Conservation (phyloP, 345 rosid genomes). For the Eucalyptus dawsonii region DNA sequence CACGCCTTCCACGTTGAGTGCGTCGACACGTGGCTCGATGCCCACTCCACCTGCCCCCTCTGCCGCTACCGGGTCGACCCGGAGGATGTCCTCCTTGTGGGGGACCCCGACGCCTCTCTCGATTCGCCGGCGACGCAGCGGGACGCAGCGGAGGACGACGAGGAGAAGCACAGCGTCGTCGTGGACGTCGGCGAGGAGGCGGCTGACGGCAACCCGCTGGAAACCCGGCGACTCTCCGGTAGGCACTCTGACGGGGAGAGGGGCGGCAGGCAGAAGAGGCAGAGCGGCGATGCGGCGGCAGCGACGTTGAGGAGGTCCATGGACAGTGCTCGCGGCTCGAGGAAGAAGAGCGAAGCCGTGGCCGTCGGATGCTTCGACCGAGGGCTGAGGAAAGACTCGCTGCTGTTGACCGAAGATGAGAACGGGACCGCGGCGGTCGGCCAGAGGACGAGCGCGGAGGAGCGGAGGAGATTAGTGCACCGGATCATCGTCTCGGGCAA, state of each 20-base stretch:
- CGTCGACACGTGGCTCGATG: slow-evolving; percentile 95
- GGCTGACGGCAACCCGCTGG: neutral
- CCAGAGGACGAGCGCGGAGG: neutral
- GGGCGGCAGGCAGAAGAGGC: neutral
- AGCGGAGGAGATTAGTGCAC: slow-evolving; percentile 45
- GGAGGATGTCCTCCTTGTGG: slow-evolving; percentile 61
- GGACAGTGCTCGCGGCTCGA: slow-evolving; percentile 18
- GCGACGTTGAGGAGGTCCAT: slow-evolving; percentile 34
- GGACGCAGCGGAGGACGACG: neutral
- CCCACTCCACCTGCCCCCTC: slow-evolving; percentile 90
- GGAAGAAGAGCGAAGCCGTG: slow-evolving; percentile 8
- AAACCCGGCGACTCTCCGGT: slow-evolving; percentile 39
- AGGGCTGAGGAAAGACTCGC: slow-evolving; percentile 44
- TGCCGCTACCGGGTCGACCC: slow-evolving; percentile 89
- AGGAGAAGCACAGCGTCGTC: neutral
- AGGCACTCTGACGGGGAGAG: slow-evolving; percentile 68
- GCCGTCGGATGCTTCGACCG: slow-evolving; percentile 41
- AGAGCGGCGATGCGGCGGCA: slow-evolving; percentile 26
- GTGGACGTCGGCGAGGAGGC: neutral
- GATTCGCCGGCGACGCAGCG: slow-evolving; percentile 52
- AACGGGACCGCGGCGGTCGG: neutral
- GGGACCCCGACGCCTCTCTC: neutral
- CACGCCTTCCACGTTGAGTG: slow-evolving; percentile 95
- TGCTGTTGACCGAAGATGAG: slow-evolving; percentile 11
- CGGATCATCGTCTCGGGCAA: slow-evolving; percentile 53